Evolutionary conservation across 2,329 filamentous ascomycete species (phyloP).

Genomic region (Ophiostoma ulmi): DNA sequence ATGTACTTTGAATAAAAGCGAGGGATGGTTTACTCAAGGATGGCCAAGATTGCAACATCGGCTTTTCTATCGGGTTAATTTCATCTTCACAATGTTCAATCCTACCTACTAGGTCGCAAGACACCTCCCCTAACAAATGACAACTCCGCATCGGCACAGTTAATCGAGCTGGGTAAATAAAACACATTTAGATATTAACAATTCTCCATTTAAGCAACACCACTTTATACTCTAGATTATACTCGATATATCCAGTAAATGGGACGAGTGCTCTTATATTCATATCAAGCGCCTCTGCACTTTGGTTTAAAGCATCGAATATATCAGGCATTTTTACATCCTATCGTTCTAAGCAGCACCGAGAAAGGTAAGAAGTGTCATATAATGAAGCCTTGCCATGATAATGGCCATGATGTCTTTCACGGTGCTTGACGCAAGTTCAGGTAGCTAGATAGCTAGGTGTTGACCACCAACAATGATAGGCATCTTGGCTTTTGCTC

Average conservation of each 20-base stretch:
- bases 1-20: neutral
- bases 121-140: neutral
- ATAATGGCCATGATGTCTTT: neutral
- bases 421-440: neutral
- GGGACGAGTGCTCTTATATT: neutral
- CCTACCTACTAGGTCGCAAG: neutral
- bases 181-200: neutral
- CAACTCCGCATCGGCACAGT: neutral
- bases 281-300: neutral
- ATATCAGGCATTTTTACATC: neutral
- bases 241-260: neutral
- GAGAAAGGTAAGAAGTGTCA: neutral
- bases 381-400: neutral
- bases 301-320: neutral
- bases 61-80: neutral
- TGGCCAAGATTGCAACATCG: neutral
- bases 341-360: neutral
- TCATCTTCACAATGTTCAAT: neutral
- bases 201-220: neutral
- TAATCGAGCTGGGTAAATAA: neutral
- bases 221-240: neutral
- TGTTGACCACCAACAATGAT: neutral
- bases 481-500: neutral
- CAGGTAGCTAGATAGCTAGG: neutral
- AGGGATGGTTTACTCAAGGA: neutral